Conservation (phyloP, 2,329 filamentous ascomycete species). For the Aspergillus flavus region DNA sequence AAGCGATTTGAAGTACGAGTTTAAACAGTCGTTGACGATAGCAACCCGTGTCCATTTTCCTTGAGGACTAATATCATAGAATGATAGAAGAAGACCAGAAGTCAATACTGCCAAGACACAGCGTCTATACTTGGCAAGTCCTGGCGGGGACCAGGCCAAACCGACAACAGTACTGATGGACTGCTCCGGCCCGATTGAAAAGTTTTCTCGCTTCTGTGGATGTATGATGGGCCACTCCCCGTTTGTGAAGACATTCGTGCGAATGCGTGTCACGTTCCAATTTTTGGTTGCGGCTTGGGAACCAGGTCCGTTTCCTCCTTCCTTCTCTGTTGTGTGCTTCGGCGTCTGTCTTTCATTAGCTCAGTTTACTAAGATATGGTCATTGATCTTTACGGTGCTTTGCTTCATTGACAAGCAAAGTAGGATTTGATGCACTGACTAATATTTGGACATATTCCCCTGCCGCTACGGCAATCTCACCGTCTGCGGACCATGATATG, state of each 20-base stretch:
- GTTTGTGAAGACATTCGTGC: conserved; percentile 55
- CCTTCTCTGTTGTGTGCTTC: conserved; percentile 20
- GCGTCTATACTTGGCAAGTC: conserved; percentile 56
- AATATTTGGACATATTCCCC: conserved; percentile 59
- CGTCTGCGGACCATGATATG: conserved; percentile 62
- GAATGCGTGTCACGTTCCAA: conserved; percentile 48
- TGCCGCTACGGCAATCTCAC: conserved; percentile 59
- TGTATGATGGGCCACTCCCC: conserved; percentile 53
- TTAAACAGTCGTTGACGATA: conserved; percentile 56
- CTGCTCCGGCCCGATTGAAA: conserved; percentile 62
- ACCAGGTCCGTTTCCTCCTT: conserved; percentile 24
- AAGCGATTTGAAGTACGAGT: conserved; percentile 39
- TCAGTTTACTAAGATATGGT: conserved; percentile 9
- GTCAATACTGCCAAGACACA: conserved; percentile 60
- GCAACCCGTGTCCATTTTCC: conserved; percentile 55
- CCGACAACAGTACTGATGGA: conserved; percentile 54
- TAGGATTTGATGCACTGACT: conserved; percentile 32
- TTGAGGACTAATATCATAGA: conserved; percentile 56
- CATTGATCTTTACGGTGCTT: background rate
- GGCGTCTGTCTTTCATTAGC: conserved; percentile 30
- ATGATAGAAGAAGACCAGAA: conserved; percentile 57
- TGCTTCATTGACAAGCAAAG: conserved; percentile 4
- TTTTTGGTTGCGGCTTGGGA: conserved; percentile 25
- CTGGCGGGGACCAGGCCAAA: conserved; percentile 60
- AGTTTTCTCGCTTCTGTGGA: conserved; percentile 50